Percentiles rank a stretch among this genome's conserved stretches.
Evolutionary conservation across 441 rosid genomes (phyloP).

Genomic region (Arabidopsis lyrata): DNA sequence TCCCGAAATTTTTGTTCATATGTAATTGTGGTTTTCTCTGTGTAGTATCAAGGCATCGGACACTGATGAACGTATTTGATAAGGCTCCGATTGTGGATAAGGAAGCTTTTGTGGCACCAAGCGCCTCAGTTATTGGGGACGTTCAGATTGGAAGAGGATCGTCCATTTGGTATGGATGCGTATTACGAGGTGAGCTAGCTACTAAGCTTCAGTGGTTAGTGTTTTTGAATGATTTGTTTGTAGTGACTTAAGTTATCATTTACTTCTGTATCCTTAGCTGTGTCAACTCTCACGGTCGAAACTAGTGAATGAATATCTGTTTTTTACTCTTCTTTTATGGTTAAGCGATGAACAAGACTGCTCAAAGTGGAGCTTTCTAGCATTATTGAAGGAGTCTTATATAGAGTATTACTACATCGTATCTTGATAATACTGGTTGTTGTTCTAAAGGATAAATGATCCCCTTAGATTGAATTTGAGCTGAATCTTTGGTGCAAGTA

Average conservation of each 20-base stretch:
- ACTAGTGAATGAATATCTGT: neutral
- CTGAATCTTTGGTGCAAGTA: constrained; percentile 9
- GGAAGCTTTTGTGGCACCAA: constrained; percentile 90
- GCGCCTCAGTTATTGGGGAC: constrained; percentile 87
- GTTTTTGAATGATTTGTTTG: constrained; percentile 24
- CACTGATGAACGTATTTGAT: constrained; percentile 88
- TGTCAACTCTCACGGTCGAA: constrained; percentile 1
- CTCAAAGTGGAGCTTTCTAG: constrained; percentile 19
- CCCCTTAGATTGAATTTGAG: constrained; percentile 1
- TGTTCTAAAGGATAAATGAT: neutral
- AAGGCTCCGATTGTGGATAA: constrained; percentile 81
- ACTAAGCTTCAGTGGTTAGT: constrained; percentile 16
- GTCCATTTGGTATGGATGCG: constrained; percentile 97
- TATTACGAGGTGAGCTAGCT: constrained; percentile 72
- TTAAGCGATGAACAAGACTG: constrained; percentile 18
- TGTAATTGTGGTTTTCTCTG: constrained; percentile 20
- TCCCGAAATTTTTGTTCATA: neutral
- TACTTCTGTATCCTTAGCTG: constrained; percentile 15
- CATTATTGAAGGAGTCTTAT: neutral
- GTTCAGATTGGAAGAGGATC: constrained; percentile 89
- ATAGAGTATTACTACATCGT: neutral
- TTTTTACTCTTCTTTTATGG: constrained; percentile 18
- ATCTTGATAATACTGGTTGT: neutral
- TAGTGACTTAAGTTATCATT: constrained; percentile 11
- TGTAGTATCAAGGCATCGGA: constrained; percentile 90